phyloP scores from a whole-genome alignment of 2,329 filamentous ascomycete genomes.

The Epichloe bromicola region DNA sequence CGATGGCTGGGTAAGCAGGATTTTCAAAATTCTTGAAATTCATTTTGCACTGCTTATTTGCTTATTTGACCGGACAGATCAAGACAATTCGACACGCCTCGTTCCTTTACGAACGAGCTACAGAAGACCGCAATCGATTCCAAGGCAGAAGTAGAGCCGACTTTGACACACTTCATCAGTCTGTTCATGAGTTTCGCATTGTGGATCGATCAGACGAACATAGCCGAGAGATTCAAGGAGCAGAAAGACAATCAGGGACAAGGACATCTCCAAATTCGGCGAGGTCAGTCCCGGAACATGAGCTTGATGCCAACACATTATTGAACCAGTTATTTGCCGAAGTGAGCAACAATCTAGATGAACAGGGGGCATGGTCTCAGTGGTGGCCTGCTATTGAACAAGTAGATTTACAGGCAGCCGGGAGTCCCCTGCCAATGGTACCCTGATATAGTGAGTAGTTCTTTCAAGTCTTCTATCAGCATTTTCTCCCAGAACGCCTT shows the following conservation, averaged over 20 bases:
- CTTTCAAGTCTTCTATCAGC: neutral
- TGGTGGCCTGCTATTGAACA: slow-evolving; percentile 15
- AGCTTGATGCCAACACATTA: slow-evolving; percentile 11
- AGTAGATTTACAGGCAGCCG: slow-evolving; percentile 7
- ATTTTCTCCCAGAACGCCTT: neutral
- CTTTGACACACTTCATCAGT: slow-evolving; percentile 18
- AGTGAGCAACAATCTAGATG: slow-evolving; percentile 15
- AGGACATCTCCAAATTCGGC: neutral
- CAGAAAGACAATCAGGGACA: slow-evolving; percentile 7
- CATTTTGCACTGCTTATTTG: neutral
- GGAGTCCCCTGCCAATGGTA: neutral
- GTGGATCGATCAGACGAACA: slow-evolving; percentile 20
- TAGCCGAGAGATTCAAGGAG: slow-evolving; percentile 16
- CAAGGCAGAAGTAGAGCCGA: slow-evolving; percentile 15
- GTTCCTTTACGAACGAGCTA: slow-evolving; percentile 14
- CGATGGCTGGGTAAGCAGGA: slow-evolving; percentile 15
- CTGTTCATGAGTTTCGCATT: slow-evolving; percentile 18
- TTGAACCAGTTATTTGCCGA: slow-evolving; percentile 14
- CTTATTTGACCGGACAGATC: slow-evolving; percentile 6
- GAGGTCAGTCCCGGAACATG: neutral
- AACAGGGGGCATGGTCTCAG: slow-evolving; percentile 16
- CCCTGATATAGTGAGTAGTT: neutral
- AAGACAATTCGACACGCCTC: slow-evolving; percentile 15
- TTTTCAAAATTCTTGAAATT: neutral
- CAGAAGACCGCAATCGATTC: slow-evolving; percentile 11